Evolutionary conservation across 2,329 filamentous ascomycete species (phyloP).

Genomic region (Hortaea sp.): DNA sequence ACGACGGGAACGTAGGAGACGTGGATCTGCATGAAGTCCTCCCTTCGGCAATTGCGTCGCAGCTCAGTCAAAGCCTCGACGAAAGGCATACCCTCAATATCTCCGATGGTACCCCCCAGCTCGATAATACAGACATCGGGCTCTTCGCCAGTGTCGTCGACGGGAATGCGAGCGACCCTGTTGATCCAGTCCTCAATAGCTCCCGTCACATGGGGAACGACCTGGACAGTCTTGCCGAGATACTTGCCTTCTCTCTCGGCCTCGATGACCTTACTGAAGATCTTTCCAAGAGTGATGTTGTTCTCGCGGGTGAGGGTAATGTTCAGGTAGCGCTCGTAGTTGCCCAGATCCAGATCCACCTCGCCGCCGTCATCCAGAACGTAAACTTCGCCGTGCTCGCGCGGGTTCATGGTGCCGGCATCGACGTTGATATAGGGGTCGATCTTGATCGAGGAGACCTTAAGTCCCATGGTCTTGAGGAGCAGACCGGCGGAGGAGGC

Average conservation of each 20-base stretch:
- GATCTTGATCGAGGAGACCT: constrained; percentile 60
- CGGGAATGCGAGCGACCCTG: constrained; percentile 71
- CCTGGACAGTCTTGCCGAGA: constrained; percentile 80
- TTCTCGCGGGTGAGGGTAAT: constrained; percentile 74
- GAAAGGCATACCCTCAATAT: constrained; percentile 82
- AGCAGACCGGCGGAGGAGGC: constrained; percentile 64
- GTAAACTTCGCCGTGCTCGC: constrained; percentile 78
- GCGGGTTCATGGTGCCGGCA: constrained; percentile 62
- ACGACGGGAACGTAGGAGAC: constrained; percentile 79
- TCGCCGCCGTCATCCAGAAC: constrained; percentile 77
- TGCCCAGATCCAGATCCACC: constrained; percentile 64
- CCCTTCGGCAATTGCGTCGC: constrained; percentile 57
- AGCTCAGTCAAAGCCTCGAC: constrained; percentile 79
- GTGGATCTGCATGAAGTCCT: constrained; percentile 81
- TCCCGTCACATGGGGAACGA: constrained; percentile 85
- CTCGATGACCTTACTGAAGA: constrained; percentile 82
- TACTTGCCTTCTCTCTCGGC: constrained; percentile 65
- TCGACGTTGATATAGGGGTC: constrained; percentile 69
- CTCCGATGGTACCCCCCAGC: constrained; percentile 60
- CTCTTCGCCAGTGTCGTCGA: constrained; percentile 70
- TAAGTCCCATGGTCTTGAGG: constrained; percentile 70
- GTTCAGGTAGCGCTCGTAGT: constrained; percentile 73
- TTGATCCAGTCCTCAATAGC: constrained; percentile 90
- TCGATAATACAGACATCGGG: constrained; percentile 89
- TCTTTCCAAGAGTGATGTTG: constrained; percentile 97